Conservation (phyloP, 2,329 filamentous ascomycete species). For the Hortaea sp. region DNA sequence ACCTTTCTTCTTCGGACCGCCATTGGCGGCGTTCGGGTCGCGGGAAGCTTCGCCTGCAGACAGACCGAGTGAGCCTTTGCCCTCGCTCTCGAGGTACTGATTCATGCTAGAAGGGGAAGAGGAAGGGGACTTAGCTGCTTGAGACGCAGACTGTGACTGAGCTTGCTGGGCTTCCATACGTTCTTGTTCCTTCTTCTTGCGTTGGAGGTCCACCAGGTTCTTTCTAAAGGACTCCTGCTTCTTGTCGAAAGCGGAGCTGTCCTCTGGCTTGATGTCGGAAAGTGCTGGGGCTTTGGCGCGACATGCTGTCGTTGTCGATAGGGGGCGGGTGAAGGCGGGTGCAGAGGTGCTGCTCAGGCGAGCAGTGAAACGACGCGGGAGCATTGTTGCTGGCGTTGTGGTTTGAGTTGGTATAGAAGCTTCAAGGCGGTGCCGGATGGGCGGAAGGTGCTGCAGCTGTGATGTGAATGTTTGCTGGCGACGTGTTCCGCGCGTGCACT, state of each 20-base stretch:
- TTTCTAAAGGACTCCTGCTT: slow-evolving; percentile 83
- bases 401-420: not conserved
- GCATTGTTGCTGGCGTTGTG: slow-evolving; percentile 5
- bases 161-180: slow-evolving; percentile 52
- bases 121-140: slow-evolving; percentile 27
- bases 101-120: slow-evolving; percentile 31
- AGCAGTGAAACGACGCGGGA: slow-evolving; percentile 10
- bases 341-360: slow-evolving; percentile 5
- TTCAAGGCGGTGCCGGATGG: too few relatives aligned
- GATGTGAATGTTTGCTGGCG: not conserved
- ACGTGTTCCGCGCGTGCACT: not conserved
- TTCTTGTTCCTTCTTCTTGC: slow-evolving; percentile 71
- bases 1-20: slow-evolving; percentile 50
- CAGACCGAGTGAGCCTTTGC: slow-evolving; percentile 51
- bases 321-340: slow-evolving; percentile 7
- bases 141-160: slow-evolving; percentile 43
- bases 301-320: slow-evolving; percentile 8
- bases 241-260: slow-evolving; percentile 64
- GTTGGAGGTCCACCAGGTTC: slow-evolving; percentile 56
- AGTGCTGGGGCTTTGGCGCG: slow-evolving; percentile 53
- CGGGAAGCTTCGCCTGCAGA: slow-evolving; percentile 47
- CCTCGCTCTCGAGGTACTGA: slow-evolving; percentile 26
- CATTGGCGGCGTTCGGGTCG: slow-evolving; percentile 32
- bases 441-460: not conserved
- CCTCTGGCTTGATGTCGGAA: slow-evolving; percentile 69